These are phyloP conservation scores for Oenanthe sinensis DNA, from an alignment of 129 eudicot species.

Conservation along the genomic window DNA sequence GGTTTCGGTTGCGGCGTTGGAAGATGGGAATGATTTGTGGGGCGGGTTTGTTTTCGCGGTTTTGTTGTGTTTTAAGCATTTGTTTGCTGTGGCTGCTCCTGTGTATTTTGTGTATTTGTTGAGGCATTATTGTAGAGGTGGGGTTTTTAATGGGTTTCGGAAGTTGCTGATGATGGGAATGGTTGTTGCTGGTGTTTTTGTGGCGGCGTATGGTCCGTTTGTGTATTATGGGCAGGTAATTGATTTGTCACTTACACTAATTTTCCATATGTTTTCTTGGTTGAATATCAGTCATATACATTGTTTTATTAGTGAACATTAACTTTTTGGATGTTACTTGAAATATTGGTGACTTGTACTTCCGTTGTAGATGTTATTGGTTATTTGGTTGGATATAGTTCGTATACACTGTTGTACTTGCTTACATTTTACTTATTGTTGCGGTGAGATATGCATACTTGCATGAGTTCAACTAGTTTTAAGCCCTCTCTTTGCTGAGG, in stretches of 20 bases:
- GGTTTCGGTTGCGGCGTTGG: constrained; percentile 46
- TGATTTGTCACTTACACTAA: neutral
- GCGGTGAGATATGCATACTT: no score
- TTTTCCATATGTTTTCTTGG: neutral
- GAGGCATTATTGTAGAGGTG: constrained; percentile 75
- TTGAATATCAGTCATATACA: neutral
- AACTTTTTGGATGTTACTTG: neutral
- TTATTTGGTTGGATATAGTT: neutral
- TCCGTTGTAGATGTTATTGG: neutral
- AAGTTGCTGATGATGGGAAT: constrained; percentile 65
- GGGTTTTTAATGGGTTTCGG: constrained; percentile 57
- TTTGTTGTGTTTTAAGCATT: constrained; percentile 73
- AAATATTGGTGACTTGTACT: neutral
- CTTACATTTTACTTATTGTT: no score
- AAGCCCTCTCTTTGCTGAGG: no score
- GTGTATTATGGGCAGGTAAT: constrained; percentile 71
- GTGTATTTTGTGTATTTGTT: constrained; percentile 84
- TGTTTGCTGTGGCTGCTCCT: constrained; percentile 87
- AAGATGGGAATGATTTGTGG: constrained; percentile 64
- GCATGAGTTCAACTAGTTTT: no score
- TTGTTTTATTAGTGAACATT: neutral
- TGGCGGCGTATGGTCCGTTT: constrained; percentile 85
- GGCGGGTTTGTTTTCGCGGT: constrained; percentile 85
- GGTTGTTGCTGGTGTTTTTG: constrained; percentile 56
- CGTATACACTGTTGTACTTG: neutral